Base-by-base conservation (phyloP, 139 green algal species). In the Coelastrella sp. region DNA sequence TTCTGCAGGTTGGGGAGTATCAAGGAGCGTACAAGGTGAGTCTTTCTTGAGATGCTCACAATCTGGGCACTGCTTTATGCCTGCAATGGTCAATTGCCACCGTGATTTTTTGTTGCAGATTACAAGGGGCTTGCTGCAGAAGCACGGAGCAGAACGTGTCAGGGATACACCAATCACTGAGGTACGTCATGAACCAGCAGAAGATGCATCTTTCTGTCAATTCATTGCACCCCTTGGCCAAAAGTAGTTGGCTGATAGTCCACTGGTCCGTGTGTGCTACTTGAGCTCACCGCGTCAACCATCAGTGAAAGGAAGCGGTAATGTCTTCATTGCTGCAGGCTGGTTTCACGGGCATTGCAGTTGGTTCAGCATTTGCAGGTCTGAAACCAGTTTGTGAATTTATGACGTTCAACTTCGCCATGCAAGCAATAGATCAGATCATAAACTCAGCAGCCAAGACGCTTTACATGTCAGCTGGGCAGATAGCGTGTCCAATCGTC, bases 321-420 rank as follows among this genome's bases (percentile, higher is more conserved):
- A 23, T 34, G 2, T 1, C n/a, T 21, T 57, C 35, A 4, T 23
- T 77, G 21, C 8, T 85, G 64, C 91, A 97, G 94, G 96, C 96
- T 50, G 98, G 98, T 3, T 99, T 99, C 88, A 97, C 95, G 8
- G 98, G 98, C 38, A 97, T 99, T 38, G 96, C 91, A 5, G 93
- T 98, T 38, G 98, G 98, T 27, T 96, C 98, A 2, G 98, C 95
- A 0, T 97, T 99, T 71, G 92, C 94, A 15, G 98, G 98, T 8
- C 81, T 99, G 45, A 92, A 91, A 50, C 98, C 98, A 27, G 90
- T 99, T 21, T 93, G 98, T 40, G 98, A 99, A 91, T 99, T 99
- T 90, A 99, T 99, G 98, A 99, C 98, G 15, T 99, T 96, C 85
- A 99, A 99, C 91, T 99, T 99, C 86, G 92, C 98, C 30, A 96